Base-by-base conservation (phyloP, 2,329 filamentous ascomycete species). In the Fusarium abutilonis region DNA sequence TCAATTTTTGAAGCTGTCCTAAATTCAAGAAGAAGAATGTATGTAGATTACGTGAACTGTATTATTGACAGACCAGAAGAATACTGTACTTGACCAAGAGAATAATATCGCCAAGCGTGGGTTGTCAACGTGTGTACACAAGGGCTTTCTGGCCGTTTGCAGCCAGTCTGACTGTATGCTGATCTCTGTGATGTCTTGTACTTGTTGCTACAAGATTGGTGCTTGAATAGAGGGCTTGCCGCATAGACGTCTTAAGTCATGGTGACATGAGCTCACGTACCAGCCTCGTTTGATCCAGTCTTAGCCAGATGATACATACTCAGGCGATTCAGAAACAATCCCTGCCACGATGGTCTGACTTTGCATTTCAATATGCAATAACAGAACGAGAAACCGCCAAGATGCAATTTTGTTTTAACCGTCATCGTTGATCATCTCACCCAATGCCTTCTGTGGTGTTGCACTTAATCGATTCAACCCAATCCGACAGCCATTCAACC, bases 391-490 rank as follows among this genome's bases (percentile, higher is more conserved):
- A 28, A 60, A 19, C 26, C 26, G 50, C 28, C 9, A 19, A 34
- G 14, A 21, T 14, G 36, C 17, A 28, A 38, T 21, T 21, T 21
- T 10, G n/a, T 15, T 48, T 48, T 23, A 32, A 46, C 60, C 39
- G 19, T 46, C 29, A 47, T 43, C 29, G 23, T 26, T 26, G 23
- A 26, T 26, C 23, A 26, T 26, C 4, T 26, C 23, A 26, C 8
- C 23, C 23, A 26, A 32, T 31, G 57, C 39, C 61, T 42, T 52
- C 38, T 40, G 42, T 40, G 41, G 35, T 50, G 58, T 56, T 52
- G 52, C 46, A 56, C 35, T 44, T 35, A 40, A 29, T 19, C 17
- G 13, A 46, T 43, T 44, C n/a, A 26, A 35, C 43, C n/a, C 15
- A 19, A 10, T 34, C 10, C 36, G 9, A 52, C 29, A 44, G 41